Base-by-base conservation (phyloP, 2,329 filamentous ascomycete species). In the Xylaria sp. region DNA sequence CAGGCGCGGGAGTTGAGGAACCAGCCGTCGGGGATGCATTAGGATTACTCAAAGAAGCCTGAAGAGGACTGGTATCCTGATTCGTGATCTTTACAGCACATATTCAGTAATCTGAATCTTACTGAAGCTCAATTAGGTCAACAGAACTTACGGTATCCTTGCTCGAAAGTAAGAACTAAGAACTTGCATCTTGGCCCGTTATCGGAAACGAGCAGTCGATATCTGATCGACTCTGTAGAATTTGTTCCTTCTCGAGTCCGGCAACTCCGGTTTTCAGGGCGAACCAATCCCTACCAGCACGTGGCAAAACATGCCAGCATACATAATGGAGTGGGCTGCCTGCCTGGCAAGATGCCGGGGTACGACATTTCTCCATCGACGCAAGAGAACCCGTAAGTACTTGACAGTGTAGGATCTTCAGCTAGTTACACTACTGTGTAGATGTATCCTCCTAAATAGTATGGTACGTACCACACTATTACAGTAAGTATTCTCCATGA, bases 241-340 rank as follows among this genome's bases (percentile, higher is more conserved):
- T 28, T 55, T 23, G 28, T 61, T 15, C 39, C 25, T n/a, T 46
- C 41, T 46, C 41, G 41, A 46, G 18, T 2, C 41, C 13, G 41
- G 41, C 3, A 5, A 46, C 32, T 60, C 62, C 55, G 54, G 32
- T 58, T 13, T 64, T 57, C 60, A 41, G 56, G 55, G 48, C 23
- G 55, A 41, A 15, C 25, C 51, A 44, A 69, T 52, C 66, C 62
- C 54, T 66, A 69, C 66, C 56, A 44, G 67, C 67, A 69, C 63
- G 63, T 69, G 67, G 67, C 46, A 50, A 23, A 32, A 39, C 25
- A 59, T 28, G 28, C 28, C 18, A 52, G 34, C 25, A 60, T 32
- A 60, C 44, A 55, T 15, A 18, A 18, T n/a, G 60, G 23, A 13
- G 20, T 8, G 37, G 15, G 6, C 7, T 2, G 39, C 39, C 12